Base-by-base conservation (phyloP, 805 yeast species). In the Kazachstania bromeliacearum region DNA sequence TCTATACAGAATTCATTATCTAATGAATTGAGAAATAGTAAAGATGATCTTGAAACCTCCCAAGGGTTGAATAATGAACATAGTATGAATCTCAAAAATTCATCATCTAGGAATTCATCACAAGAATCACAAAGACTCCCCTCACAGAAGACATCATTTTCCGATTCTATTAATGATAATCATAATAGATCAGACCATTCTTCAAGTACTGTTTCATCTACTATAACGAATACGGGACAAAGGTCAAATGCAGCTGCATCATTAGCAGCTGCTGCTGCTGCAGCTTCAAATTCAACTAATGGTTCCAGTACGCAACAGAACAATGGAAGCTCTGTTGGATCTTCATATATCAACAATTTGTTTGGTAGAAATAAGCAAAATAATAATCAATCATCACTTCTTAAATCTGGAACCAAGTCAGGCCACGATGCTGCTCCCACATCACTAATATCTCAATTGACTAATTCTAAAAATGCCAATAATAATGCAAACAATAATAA, bases 1-100 rank as follows among this genome's bases (percentile, higher is more conserved):
- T 59, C 45, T 44, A 57, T 44, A 38, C 65, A 27, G 46, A 55
- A 47, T 51, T 59, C 50, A 33, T 44, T 46, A 39, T 47, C 33
- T 33, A 55, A 37, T n/a, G 45, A 36, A 23, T 23, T 38, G 3
- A 28, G 37, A n/a, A 18, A 33, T 8, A 26, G 22, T 6, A 9
- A 16, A 8, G 27, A 31, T 26, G 20, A 12, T 8, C 9, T 5
- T 7, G 12, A 32, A 15, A 14, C 7, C 15, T 10, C 29, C 8
- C 29, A 10, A 8, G 15, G 15, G 12, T 13, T 13, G 3, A 13
- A 13, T 3, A 13, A 26, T 13, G 29, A 26, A n/a, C n/a, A n/a
- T n/a, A n/a, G n/a, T n/a, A n/a, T n/a, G n/a, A n/a, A n/a, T n/a
- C n/a, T n/a, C n/a, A n/a, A n/a, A n/a, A n/a, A n/a, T n/a, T n/a